phyloP scores from a whole-genome alignment of 2,329 filamentous ascomycete genomes.

The Falciphora oryzae region DNA sequence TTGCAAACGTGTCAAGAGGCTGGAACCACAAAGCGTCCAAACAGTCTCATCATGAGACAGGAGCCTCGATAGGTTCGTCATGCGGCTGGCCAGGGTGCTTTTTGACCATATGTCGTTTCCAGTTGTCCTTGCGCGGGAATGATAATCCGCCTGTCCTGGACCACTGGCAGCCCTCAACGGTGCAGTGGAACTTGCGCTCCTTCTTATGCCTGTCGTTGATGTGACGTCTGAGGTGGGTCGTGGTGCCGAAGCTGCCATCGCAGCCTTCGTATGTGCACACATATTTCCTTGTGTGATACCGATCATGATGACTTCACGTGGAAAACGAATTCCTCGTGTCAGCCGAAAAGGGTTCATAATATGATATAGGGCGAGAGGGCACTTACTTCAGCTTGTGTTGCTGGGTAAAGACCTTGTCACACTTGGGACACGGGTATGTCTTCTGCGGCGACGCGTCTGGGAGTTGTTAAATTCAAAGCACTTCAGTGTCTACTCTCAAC shows the following conservation, averaged over 20 bases:
- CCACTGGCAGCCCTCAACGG: slow-evolving; percentile 46
- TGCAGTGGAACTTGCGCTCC: slow-evolving; percentile 55
- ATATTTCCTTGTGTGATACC: slow-evolving; percentile 54
- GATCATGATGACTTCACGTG: slow-evolving; percentile 46
- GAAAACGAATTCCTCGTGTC: background rate
- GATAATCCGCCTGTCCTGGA: slow-evolving; percentile 44
- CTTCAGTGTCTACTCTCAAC: background rate
- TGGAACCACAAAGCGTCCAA: background rate
- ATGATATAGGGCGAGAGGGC: background rate
- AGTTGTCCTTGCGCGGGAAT: slow-evolving; percentile 58
- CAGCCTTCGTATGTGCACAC: slow-evolving; percentile 38
- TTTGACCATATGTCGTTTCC: slow-evolving; percentile 57
- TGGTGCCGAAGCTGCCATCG: slow-evolving; percentile 50
- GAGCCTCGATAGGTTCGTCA: slow-evolving; percentile 32
- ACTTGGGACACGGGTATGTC: slow-evolving; percentile 34
- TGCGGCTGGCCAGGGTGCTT: slow-evolving; percentile 39
- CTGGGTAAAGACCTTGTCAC: slow-evolving; percentile 46
- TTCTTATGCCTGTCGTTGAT: slow-evolving; percentile 58
- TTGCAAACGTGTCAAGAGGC: too few relatives aligned
- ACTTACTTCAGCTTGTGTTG: slow-evolving; percentile 54
- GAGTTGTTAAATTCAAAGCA: background rate
- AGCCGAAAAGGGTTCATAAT: background rate
- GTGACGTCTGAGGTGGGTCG: slow-evolving; percentile 56
- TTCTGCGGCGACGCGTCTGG: slow-evolving; percentile 13
- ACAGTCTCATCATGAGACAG: background rate